Conservation (phyloP, 2,329 filamentous ascomycete genomes). For the Fusarium foetens region DNA sequence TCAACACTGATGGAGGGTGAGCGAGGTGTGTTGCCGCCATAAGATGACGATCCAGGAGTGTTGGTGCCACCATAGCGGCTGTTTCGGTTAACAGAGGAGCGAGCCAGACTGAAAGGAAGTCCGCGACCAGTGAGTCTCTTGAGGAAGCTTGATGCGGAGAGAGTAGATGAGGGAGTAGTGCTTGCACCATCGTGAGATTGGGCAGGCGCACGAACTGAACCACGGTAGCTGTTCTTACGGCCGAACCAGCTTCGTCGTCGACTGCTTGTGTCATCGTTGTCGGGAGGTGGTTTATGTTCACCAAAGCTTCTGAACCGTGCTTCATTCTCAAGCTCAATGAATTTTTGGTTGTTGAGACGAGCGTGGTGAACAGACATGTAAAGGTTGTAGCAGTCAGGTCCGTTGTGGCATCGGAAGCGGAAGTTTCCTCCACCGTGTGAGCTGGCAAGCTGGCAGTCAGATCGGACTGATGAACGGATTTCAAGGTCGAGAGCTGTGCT, state of each 20-base stretch:
- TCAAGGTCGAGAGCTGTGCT: constrained; percentile 95
- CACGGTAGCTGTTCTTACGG: constrained; percentile 72
- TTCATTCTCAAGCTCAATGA: constrained; percentile 74
- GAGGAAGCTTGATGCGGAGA: constrained; percentile 84
- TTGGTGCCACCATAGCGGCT: constrained; percentile 68
- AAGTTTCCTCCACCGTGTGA: constrained; percentile 76
- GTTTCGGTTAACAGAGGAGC: constrained; percentile 75
- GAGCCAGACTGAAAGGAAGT: constrained; percentile 81
- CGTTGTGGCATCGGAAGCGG: constrained; percentile 85
- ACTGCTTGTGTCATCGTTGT: constrained; percentile 60
- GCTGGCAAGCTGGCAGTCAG: constrained; percentile 74
- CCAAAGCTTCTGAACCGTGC: constrained; percentile 78
- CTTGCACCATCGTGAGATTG: constrained; percentile 80
- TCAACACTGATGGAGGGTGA: constrained; percentile 68
- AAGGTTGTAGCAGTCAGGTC: constrained; percentile 81
- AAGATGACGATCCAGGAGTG: constrained; percentile 66
- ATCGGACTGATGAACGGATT: constrained; percentile 85
- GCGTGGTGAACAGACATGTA: constrained; percentile 90
- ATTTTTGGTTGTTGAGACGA: constrained; percentile 92
- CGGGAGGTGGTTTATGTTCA: constrained; percentile 61
- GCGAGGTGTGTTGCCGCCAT: constrained; percentile 60
- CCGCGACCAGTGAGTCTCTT: constrained; percentile 78
- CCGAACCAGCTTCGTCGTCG: constrained; percentile 68
- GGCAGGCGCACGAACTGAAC: constrained; percentile 68
- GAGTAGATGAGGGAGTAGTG: constrained; percentile 65